Percentiles rank a stretch among this genome's conserved stretches.
Conservation (phyloP, 164 flowering plant genomes). For the Litsea cubeba region DNA sequence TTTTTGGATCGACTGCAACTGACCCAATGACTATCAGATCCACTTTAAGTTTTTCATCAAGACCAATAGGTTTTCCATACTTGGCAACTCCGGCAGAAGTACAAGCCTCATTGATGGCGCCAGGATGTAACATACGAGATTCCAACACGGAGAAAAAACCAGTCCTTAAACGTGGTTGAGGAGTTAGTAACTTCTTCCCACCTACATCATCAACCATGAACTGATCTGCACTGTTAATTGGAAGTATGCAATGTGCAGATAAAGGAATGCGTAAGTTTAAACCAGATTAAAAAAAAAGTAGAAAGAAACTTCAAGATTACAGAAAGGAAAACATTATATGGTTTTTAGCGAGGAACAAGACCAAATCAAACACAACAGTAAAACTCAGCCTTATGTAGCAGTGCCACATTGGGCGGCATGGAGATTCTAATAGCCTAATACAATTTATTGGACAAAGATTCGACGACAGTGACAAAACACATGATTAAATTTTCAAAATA, state of each 20-base stretch:
- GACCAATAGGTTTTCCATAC: conserved; percentile 72
- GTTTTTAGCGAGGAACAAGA: too few species aligned
- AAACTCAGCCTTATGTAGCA: too few species aligned
- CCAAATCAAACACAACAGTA: too few species aligned
- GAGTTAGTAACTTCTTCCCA: conserved; percentile 76
- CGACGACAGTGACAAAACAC: background rate
- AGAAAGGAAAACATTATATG: background rate
- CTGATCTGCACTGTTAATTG: background rate
- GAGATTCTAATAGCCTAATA: too few species aligned
- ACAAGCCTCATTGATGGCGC: conserved; percentile 69
- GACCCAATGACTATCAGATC: conserved; percentile 83
- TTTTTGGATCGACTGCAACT: conserved; percentile 81
- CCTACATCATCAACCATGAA: conserved; percentile 27
- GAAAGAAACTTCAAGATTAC: background rate
- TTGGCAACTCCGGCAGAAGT: conserved; percentile 87
- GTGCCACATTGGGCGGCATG: too few species aligned
- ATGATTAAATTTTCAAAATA: too few species aligned
- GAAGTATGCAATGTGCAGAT: background rate
- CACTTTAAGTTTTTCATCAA: conserved; percentile 76
- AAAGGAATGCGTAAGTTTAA: background rate
- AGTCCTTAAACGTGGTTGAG: conserved; percentile 87
- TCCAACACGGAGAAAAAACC: conserved; percentile 85
- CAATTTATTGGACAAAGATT: too few species aligned
- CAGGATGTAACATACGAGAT: conserved; percentile 33
- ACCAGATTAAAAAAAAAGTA: background rate